Base-by-base conservation (phyloP, 257 asterid genomes). In the Craterostigma plantagineum region DNA sequence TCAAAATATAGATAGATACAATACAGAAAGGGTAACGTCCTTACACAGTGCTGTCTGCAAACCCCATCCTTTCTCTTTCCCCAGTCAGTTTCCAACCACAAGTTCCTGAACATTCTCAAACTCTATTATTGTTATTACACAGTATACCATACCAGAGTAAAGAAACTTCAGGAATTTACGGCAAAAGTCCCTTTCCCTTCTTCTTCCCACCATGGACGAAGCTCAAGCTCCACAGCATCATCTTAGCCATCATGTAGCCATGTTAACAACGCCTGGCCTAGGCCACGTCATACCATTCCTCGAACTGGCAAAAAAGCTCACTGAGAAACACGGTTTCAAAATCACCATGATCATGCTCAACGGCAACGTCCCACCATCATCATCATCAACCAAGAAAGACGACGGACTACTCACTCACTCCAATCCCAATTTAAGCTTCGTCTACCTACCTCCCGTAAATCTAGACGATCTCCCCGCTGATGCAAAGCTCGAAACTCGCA, bases 261-360 rank as follows among this genome's bases (percentile, higher is more conserved):
- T 72, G 0, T 9, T 72, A 7, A 64, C 76, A 3, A 50, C 69
- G 2, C 73, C 74, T 3, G 77, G 81, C 11, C 65, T 68, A 62
- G 81, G 81, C 8, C 81, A 72, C 35, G 57, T 72, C 33, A 61
- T 68, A 54, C 76, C 76, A 4, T 50, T 64, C 0, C 57, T 39
- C 11, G 73, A 68, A 43, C 53, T 72, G 6, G 59, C 77, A 3
- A 62, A 64, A 34, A 51, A 55, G 8, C 64, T 72, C 39, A 14
- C 47, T 7, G 36, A 18, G 9, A 53, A 34, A 3, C 70, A 68
- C 58, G 43, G 48, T 8, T 62, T 70, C 55, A 12, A 56, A 11
- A 56, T 52, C 7, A 59, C 71, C 2, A 10, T 72, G 7, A 35
- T 72, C 14, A 42, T 72, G 40, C 73, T 71, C 3, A 44, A 60